A percentile compares a stretch with the other conserved stretches of the same genome.
Evolutionary conservation across 371 early-diverging fungal genomes (phyloP).

Genomic region (Amoeboaphelidium occidentale): DNA sequence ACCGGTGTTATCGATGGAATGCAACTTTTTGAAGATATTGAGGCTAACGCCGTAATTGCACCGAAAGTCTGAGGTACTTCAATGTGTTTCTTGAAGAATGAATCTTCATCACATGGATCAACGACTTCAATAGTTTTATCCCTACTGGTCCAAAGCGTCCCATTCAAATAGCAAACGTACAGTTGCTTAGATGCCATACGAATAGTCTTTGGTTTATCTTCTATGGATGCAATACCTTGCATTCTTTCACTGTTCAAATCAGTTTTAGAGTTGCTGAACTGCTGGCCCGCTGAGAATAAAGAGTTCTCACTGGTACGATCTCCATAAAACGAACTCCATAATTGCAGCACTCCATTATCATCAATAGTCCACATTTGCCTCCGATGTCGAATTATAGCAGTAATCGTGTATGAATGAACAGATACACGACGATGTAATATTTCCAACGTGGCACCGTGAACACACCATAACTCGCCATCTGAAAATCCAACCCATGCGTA

Average conservation of each 20-base stretch:
- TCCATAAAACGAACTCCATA: constrained; percentile 27
- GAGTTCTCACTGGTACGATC: constrained; percentile 9
- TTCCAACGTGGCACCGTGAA: not conserved
- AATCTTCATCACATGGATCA: constrained; percentile 31
- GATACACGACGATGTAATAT: constrained; percentile 10
- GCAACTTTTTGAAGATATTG: not conserved
- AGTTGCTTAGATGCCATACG: not conserved
- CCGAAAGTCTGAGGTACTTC: not conserved
- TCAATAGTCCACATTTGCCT: constrained; percentile 45
- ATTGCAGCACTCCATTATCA: constrained; percentile 33
- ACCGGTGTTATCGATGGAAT: not conserved
- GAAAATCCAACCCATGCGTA: not conserved
- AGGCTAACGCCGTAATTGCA: not conserved
- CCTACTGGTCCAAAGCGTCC: constrained; percentile 6
- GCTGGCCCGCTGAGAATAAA: constrained; percentile 3
- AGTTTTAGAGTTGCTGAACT: not conserved
- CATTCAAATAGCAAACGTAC: not conserved
- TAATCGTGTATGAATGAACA: constrained; percentile 28
- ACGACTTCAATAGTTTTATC: constrained; percentile 29
- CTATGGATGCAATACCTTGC: not conserved
- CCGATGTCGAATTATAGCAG: constrained; percentile 30
- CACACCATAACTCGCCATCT: not conserved
- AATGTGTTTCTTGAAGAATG: constrained; percentile 1
- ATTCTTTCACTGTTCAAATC: constrained; percentile 1
- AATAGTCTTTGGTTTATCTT: not conserved